These are phyloP conservation scores for Sporothrix pseudoabietina DNA, from an alignment of 2,329 filamentous ascomycete species.

Conservation along the genomic window DNA sequence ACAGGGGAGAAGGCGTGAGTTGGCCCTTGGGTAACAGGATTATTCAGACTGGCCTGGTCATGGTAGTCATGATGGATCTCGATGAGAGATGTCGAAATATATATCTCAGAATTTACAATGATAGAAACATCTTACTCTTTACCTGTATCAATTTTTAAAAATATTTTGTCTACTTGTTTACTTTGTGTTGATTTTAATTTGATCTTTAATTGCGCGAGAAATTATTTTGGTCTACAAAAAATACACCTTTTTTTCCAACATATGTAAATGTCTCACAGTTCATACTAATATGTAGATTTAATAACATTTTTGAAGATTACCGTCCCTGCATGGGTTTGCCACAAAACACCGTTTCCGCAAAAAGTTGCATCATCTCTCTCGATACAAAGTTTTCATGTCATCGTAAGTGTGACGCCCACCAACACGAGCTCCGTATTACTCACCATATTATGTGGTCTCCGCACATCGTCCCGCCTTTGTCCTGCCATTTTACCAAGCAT, in stretches of 20 bases:
- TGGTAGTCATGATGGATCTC: too few species aligned
- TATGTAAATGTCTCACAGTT: too few species aligned
- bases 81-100: background rate
- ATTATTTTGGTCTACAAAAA: background rate
- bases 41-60: too few species aligned
- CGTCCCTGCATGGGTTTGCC: too few species aligned
- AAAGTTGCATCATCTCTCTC: background rate
- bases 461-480: background rate
- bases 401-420: background rate
- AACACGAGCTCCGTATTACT: background rate
- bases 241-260: background rate
- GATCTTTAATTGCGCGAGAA: background rate
- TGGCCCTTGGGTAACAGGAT: too few species aligned
- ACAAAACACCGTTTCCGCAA: background rate
- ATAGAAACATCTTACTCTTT: too few species aligned
- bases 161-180: background rate
- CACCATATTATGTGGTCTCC: background rate
- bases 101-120: background rate
- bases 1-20: background rate
- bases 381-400: background rate
- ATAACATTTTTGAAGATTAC: background rate
- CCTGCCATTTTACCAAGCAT: slow-evolving; percentile 8
- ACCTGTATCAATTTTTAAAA: too few species aligned
- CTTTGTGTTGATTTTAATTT: background rate
- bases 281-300: background rate